Evolutionary conservation across 2,329 filamentous ascomycete genomes (phyloP), one percentile per base, ranked within the genome.

Genomic region (Boeremia exigua): DNA sequence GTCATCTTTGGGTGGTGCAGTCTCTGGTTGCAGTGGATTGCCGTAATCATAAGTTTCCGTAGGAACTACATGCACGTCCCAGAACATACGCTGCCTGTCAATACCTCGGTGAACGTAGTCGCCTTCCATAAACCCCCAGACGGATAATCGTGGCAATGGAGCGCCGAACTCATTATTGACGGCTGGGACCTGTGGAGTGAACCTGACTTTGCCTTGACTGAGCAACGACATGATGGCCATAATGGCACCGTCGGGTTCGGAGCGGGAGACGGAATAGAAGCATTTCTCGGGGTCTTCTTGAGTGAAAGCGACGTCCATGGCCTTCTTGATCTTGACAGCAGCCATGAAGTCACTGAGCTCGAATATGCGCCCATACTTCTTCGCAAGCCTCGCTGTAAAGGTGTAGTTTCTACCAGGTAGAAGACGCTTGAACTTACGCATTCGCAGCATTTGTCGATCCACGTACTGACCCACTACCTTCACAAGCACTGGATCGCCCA

Each of bases 61-160:
- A 1, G 87, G 86, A 1, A 80, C 75, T 17, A 87, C 80, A 38
- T 84, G 80, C 32, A 91, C 78, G 9, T 82, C 80, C 72, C 90
- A 91, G 60, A 85, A 83, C 45, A 90, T 82, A 63, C 86, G 85
- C 30, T 81, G 80, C 62, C 88, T 88, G 32, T 89, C 84, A 59
- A 88, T 87, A 54, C 85, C 85, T 51, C 88, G 82, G 19, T 86
- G 88, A 66, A 90, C 86, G 72, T 92, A 92, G 60, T 89, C 86
- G 14, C 85, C 85, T 7, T 88, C 87, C 48, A 85, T 83, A 66
- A 92, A 89, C 1, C 90, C 89, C 69, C 89, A 88, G 2, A 87
- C 86, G 5, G 76, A 79, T 23, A 81, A 61, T 30, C 74, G 73
- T 14, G 78, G 78, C 11, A 69, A 66, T 0, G 77, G 73, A 3